Base-by-base conservation (phyloP, 2,329 filamentous ascomycete genomes). In the Hawksworthiomyces lignivorus region DNA sequence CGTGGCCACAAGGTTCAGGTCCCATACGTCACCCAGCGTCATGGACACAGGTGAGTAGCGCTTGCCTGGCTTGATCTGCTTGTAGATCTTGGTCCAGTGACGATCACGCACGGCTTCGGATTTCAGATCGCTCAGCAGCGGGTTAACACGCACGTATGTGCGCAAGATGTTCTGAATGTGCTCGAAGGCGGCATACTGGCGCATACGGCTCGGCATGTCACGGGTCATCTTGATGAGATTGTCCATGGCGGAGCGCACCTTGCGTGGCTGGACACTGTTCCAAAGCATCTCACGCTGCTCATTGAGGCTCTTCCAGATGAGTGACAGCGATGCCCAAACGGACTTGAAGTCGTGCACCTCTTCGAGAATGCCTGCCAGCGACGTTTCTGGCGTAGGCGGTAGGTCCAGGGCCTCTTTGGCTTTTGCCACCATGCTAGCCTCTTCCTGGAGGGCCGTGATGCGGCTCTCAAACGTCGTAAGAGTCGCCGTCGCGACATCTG, bases 331-430 rank as follows among this genome's bases (percentile, higher is more conserved):
- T 24, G 90, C 86, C 92, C 92, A 99, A 9, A 99, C 92, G 17
- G 90, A 96, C 65, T 95, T 94, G 68, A 98, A 98, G 62, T 99
- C 92, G 48, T 94, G 87, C 3, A 99, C 88, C 64, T 99, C 92
- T 59, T 97, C 90, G 14, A 97, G 72, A 8, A 96, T 84, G 20
- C 83, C 77, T n/a, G 77, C 73, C 18, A 99, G 77, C n/a, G 83
- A 80, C 39, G 84, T 85, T 52, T 95, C 87, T 0, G 82, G 70
- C 41, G 79, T 84, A 3, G 84, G 75, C 4, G 90, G 85, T 31
- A 99, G 75, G 57, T 95, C 88, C 31, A 99, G 79, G 4, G 92
- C 92, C 61, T 99, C 92, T 63, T 97, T 98, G 3, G 94, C 94
- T 61, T 88, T 95, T 6, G 86, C 83, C 12, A 99, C 88, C 80